Evolutionary conservation across 148 eudicot genomes (phyloP), one percentile per base, ranked within the genome.

Genomic region (Fagopyrum homotropicum): DNA sequence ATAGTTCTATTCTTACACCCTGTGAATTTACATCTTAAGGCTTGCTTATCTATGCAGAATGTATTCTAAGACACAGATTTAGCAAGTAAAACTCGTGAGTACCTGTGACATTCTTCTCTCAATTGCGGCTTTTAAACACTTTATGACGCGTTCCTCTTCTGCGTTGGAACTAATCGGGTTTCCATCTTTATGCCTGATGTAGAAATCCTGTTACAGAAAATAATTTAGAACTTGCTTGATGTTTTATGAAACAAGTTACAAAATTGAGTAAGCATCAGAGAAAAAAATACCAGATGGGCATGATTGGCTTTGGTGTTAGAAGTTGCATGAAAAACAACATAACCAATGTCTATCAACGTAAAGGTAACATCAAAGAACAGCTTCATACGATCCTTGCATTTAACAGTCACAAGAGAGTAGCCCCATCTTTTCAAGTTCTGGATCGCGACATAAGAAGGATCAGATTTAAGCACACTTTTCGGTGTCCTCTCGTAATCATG

Each of bases 141-240:
- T 87, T 76, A 89, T 85, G 77, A 94, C 95, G 0, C 98, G 89
- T 66, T 91, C 87, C 82, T 87, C 87, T 79, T 94, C 98, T 0
- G 97, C 93, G 63, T 91, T 95, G 6, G 93, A 91, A 52, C 91
- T 86, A 68, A 94, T 91, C 15, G 97, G 97, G 59, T 87, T 87
- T 66, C 96, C 97, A 78, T 94, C 97, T 68, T 78, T 55, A 79
- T 91, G 98, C 74, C 85, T 94, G 45, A 91, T 90, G 76, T 88
- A 90, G 81, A 94, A 91, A 77, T 94, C 98, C 98, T 93, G 86
- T 40, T 43, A 64, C 12, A 6, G 12, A 30, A 30, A 1, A 10
- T 4, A 6, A 9, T 40, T 8, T 17, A 4, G 9, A 69, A 14
- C 4, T 2, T 8, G 70, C 22, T 35, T 35, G 40, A 35, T 35